Base-by-base conservation (phyloP, 805 yeast species). In the Pichia kluyveri region DNA sequence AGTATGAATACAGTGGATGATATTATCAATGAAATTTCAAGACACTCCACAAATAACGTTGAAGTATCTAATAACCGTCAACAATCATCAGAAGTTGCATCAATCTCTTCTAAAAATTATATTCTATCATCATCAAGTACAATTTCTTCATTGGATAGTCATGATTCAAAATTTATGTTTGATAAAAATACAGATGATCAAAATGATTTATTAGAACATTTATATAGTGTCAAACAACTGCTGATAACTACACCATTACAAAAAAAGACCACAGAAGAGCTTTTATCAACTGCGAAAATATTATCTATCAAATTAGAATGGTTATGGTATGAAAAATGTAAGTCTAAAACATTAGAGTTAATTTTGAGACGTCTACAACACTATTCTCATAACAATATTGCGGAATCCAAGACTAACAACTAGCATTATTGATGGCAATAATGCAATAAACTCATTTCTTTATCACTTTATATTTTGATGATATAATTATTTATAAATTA, bases 271-370 rank as follows among this genome's bases (percentile, higher is more conserved):
- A 68, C 75, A 43, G 84, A 78, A 19, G 58, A 64, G 6, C 52
- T 83, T 19, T 59, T 68, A 12, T 61, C 65, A 28, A 69, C 78
- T 4, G 71, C 75, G 19, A 72, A 73, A 41, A 66, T 72, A 49
- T 60, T 78, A 51, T 69, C 73, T n/a, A 69, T 77, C 27, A 72
- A 75, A 51, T 60, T 81, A 41, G 82, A 79, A 50, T 76, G 80
- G 79, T 61, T 75, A 37, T 72, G 80, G 71, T 73, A 73, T 49
- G 84, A 82, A 49, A 62, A 72, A 14, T 69, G 53, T 27, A 44
- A 45, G 6, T 34, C 37, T 4, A 34, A 34, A 15, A 34, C 37
- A 10, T 15, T 34, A 2, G 37, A 34, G 17, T 15, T 34, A 34
- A 34, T 34, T 10, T 14, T 34, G 12, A 34, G 8, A 8, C 37